Base-by-base conservation (phyloP, 495 filamentous ascomycete species). In the Aspergillus asperescens region DNA sequence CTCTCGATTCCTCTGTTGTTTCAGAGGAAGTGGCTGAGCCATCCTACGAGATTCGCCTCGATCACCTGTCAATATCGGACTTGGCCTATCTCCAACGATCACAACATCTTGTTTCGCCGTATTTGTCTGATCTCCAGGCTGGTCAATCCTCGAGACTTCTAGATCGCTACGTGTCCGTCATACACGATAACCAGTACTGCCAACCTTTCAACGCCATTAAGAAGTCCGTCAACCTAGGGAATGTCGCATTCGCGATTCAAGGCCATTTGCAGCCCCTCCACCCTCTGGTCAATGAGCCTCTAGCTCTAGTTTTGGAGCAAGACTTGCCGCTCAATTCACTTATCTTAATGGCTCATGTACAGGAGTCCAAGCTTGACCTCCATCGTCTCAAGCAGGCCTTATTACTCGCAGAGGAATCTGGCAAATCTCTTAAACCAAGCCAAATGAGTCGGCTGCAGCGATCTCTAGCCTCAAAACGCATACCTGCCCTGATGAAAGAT, bases 401-500 rank as follows among this genome's bases (percentile, higher is more conserved):
- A 50, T 37, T 64, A 16, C 59, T 53, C 37, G 71, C 71, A 15
- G 62, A 75, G 34, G 63, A 67, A 27, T 66, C 71, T 25, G 67
- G 61, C 15, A 67, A 66, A 31, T 55, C 62, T 16, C 66, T 75
- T 12, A 83, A 83, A 56, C 77, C 83, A 22, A 81, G 79, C 7
- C 72, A 81, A 40, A 76, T 88, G 76, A 87, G 80, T 53, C 77
- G 82, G 3, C 67, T 91, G 15, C 84, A 90, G 65, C 71, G 86
- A 43, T 90, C 87, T 8, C 66, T 81, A 38, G 75, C 81, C 12
- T 77, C 79, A 8, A 66, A 63, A 43, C 77, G 78, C 8, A 77
- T 85, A 22, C 77, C 79, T 19, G 74, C 77, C 8, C 72, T 84
- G 16, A 77, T 79, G 48, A 82, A 83, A 37, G 86, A 90, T 53